Conservation (phyloP, 2,329 filamentous ascomycete genomes). For the Phaeosphaeria sp. region DNA sequence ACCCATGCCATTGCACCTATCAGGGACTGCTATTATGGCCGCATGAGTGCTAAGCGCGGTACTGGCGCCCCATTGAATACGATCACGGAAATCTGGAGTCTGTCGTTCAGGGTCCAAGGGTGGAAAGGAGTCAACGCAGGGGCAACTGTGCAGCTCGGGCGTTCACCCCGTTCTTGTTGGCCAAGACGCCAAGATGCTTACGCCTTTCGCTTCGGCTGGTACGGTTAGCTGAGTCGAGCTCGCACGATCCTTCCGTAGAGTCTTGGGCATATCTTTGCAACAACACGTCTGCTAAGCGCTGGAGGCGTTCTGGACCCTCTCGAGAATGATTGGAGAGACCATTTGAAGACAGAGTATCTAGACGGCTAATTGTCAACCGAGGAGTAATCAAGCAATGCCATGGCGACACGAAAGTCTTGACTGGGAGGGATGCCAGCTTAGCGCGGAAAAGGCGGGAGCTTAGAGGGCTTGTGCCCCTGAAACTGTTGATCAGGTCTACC, state of each 20-base stretch:
- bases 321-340: background rate
- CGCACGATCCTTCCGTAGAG: background rate
- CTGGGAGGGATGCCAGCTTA: slow-evolving; percentile 19
- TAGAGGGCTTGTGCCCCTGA: slow-evolving; percentile 27
- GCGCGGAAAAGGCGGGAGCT: slow-evolving; percentile 18
- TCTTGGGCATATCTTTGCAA: background rate
- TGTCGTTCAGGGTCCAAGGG: slow-evolving; percentile 6
- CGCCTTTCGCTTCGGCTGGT: slow-evolving; percentile 10
- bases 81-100: slow-evolving; percentile 22
- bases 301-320: background rate
- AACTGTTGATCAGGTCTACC: slow-evolving; percentile 7
- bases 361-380: too few species aligned
- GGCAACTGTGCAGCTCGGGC: slow-evolving; percentile 15
- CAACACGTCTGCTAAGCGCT: background rate
- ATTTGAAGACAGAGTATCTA: background rate
- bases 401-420: slow-evolving; percentile 21
- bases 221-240: slow-evolving; percentile 10
- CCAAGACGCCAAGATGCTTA: slow-evolving; percentile 15
- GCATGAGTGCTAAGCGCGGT: slow-evolving; percentile 22
- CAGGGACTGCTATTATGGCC: slow-evolving; percentile 8
- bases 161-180: slow-evolving; percentile 13
- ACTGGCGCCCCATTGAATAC: slow-evolving; percentile 18
- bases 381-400: slow-evolving; percentile 33
- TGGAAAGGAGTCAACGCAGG: slow-evolving; percentile 24
- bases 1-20: slow-evolving; percentile 13